Evolutionary conservation across 1,284 basidiomycete species (phyloP).

Genomic region (Waitea zeae): DNA sequence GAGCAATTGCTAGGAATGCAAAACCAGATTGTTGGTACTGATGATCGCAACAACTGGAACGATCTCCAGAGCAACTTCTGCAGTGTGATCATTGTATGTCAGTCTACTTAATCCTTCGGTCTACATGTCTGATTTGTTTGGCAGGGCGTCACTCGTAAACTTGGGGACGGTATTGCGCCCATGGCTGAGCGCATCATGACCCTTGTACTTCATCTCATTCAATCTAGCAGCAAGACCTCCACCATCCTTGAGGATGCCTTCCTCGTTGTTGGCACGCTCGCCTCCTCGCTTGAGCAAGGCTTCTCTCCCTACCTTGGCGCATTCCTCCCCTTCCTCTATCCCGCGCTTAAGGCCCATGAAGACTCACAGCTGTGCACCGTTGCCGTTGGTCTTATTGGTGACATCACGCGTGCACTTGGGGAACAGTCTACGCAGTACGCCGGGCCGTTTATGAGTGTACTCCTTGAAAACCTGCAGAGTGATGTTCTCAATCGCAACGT

Average conservation of each 20-base stretch:
- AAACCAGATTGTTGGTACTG: conserved; percentile 88
- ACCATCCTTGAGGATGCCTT: conserved; percentile 97
- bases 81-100: conserved; percentile 68
- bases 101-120: background rate
- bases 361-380: conserved; percentile 94
- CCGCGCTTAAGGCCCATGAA: conserved; percentile 85
- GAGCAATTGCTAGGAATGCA: conserved; percentile 66
- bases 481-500: conserved; percentile 86
- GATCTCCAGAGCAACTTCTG: conserved; percentile 96
- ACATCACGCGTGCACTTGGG: conserved; percentile 85
- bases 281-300: conserved; percentile 64
- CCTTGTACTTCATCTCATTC: conserved; percentile 72
- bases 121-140: conserved; percentile 4
- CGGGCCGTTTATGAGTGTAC: conserved; percentile 76
- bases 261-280: conserved; percentile 83
- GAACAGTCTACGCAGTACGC: conserved; percentile 75
- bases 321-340: conserved; percentile 82
- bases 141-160: conserved; percentile 73
- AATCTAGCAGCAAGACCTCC: conserved; percentile 79
- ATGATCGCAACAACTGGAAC: conserved; percentile 98
- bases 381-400: conserved; percentile 89
- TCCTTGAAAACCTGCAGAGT: conserved; percentile 86
- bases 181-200: conserved; percentile 95
- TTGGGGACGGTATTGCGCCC: conserved; percentile 73
- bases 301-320: conserved; percentile 85